Base-by-base conservation (phyloP, 2,329 filamentous ascomycete species). In the Scedosporium aurantiacum region DNA sequence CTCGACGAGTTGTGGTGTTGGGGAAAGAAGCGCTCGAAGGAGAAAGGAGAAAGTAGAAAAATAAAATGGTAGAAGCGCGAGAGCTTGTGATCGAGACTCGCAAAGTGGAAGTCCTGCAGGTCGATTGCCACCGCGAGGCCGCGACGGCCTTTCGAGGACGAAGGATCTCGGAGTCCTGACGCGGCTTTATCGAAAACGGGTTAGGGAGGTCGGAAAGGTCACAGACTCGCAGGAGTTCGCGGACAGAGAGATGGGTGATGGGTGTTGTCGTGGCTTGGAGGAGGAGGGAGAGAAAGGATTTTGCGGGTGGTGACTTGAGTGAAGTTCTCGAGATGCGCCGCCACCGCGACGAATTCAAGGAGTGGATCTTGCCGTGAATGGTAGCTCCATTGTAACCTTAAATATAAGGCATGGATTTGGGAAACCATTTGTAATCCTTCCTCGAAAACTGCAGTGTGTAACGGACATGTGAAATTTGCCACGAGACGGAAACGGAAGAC, bases 91-190 rank as follows among this genome's bases (percentile, higher is more conserved):
- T 54, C 50, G 21, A 27, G 50, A 16, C 23, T 54, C 18, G 50
- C 50, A 23, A 25, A 47, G 16, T 23, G 50, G 23, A 54, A 23
- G 18, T 54, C 21, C 10, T 54, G 50, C 14, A 21, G 43, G 16
- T 57, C 54, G 27, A 57, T 37, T 18, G 27, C 54, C 54, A 60
- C 58, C 58, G 57, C 21, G 45, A 60, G 58, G 58, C 58, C 58
- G 57, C 57, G 58, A 60, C 23, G 58, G 58, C 57, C 58, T 27
- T 37, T 27, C 45, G 27, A 18, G 45, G 28, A 41, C 5, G 8
- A 18, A 8, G 18, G 28, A 16, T 37, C 23, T 43, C 37, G 16
- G 27, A n/a, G 40, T 50, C 41, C 23, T 16, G n/a, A 37, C 21
- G 23, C 4, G 40, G 18, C 18, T 28, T 6, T 27, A 16, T 59